Evolutionary conservation across 345 rosid species (phyloP), one percentile per base, ranked within the genome.

Genomic region (Tarenaya hassleriana): DNA sequence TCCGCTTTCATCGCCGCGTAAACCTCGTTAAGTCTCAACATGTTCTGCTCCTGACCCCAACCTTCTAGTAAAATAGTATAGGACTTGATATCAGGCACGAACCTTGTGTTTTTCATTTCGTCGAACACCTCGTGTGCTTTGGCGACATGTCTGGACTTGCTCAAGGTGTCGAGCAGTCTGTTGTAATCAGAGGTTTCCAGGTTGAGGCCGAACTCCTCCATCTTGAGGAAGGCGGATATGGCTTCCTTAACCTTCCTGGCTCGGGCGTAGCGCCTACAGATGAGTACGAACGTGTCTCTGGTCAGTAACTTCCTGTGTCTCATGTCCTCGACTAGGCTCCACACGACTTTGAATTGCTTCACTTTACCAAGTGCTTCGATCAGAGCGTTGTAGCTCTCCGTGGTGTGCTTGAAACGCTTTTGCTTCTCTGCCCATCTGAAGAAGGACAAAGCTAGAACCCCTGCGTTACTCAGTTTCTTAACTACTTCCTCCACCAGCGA

Each of bases 41-140:
- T 61, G 62, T 82, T 75, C 64, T 54, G 66, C 62, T 73, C 88
- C 54, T 73, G 79, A 33, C 94, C 86, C 91, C 96, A 90, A 11
- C 97, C 92, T 69, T 86, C 87, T 16, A 86, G 73, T 63, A 86
- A 66, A 63, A 86, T 86, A 7, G 96, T 77, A 20, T 71, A 84
- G 0, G 89, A 74, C 77, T 84, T 84, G 1, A 84, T 58, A 68
- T 84, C 87, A 16, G 92, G 81, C 16, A 42, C 50, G 56, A 90
- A 82, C 55, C 73, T 79, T 56, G 64, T 82, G 46, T 63, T 82
- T 40, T 74, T 82, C 83, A 84, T 84, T 78, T 71, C 74, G 50
- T 90, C 97, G 48, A 86, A 82, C 89, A 90, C 75, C 75, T 82
- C 61, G 42, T 86, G 95, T 58, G 94, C 96, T 48, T 66, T 77